Conservation (phyloP, 495 filamentous ascomycete species). For the Jackrogersella minutella region DNA sequence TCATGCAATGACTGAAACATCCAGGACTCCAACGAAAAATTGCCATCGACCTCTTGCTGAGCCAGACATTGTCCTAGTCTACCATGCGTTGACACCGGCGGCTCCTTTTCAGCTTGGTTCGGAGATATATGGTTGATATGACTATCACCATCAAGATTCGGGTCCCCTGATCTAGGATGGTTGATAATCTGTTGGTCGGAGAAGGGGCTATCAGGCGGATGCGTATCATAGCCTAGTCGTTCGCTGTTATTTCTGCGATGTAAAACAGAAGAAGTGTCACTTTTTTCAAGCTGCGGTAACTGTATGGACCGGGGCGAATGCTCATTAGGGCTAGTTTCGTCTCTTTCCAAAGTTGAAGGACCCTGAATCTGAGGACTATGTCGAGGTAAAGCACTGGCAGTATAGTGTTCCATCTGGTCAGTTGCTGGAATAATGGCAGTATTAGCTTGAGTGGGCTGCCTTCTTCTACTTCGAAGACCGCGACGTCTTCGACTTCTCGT, state of each 20-base stretch:
- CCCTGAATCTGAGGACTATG: background rate
- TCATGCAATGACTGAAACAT: background rate
- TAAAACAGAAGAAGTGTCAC: background rate
- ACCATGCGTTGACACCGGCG: background rate
- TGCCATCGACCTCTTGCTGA: background rate
- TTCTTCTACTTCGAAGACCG: background rate
- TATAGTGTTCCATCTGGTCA: background rate
- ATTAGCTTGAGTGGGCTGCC: background rate
- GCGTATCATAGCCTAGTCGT: background rate
- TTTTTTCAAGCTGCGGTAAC: background rate
- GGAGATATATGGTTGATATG: background rate
- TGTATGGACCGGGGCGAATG: background rate
- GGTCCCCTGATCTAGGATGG: background rate
- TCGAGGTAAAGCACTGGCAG: background rate
- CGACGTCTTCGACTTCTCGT: background rate
- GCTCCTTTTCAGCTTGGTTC: background rate
- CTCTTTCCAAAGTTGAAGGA: background rate
- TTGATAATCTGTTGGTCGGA: background rate
- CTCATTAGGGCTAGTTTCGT: background rate
- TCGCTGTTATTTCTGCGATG: background rate
- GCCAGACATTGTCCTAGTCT: background rate
- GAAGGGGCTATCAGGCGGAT: background rate
- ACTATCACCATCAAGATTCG: background rate
- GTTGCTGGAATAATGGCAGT: background rate
- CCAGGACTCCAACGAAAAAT: conserved; percentile 11